Evolutionary conservation across 2,329 filamentous ascomycete species (phyloP).

Genomic region (Talaromyces piceae): DNA sequence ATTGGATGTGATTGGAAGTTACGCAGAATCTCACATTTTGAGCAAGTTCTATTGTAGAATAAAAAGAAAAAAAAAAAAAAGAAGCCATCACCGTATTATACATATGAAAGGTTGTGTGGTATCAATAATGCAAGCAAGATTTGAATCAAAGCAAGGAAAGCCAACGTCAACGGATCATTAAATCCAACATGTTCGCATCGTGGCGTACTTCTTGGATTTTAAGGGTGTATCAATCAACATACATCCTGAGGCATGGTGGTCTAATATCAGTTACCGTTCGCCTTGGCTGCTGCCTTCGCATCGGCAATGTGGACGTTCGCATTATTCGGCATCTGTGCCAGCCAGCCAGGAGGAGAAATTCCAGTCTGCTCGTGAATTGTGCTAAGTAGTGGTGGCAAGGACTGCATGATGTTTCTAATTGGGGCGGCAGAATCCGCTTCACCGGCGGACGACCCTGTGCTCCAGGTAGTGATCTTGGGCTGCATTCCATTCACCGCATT

Average conservation of each 20-base stretch:
- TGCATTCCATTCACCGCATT: slow-evolving; percentile 66
- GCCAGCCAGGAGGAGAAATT: slow-evolving; percentile 70
- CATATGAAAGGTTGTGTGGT: neutral
- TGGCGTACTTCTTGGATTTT: no score
- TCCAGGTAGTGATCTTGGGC: slow-evolving; percentile 89
- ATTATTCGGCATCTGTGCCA: slow-evolving; percentile 45
- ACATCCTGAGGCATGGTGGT: no score
- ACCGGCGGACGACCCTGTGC: slow-evolving; percentile 49
- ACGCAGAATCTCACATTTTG: no score
- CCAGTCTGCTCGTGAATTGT: slow-evolving; percentile 88
- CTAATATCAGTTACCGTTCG: slow-evolving; percentile 5
- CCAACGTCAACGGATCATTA: no score
- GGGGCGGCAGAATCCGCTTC: slow-evolving; percentile 52
- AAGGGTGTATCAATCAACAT: no score
- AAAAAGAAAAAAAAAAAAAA: neutral
- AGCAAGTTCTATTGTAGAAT: neutral
- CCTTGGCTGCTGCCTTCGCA: neutral
- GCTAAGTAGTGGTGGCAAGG: slow-evolving; percentile 70
- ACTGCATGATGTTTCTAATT: slow-evolving; percentile 77
- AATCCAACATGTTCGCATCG: no score
- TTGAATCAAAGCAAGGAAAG: neutral
- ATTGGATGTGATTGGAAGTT: no score
- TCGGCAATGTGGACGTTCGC: neutral
- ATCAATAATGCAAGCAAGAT: neutral
- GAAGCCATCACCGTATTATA: no score